Base-by-base conservation (phyloP, 768 basidiomycete species). In the Ephemerocybe angulata region DNA sequence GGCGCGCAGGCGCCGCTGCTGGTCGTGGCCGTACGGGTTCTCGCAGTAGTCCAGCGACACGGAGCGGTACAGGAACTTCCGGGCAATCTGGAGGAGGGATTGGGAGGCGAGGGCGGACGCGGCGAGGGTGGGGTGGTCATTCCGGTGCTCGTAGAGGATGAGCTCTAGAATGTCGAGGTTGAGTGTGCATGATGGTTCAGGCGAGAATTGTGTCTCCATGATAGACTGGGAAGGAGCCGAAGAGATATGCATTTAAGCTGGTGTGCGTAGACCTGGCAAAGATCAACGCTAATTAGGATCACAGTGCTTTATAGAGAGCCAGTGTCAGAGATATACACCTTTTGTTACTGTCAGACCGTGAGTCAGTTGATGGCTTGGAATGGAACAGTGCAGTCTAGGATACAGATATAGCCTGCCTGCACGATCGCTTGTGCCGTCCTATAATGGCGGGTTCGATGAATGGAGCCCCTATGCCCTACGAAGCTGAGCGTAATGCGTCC, bases 1-100 rank as follows among this genome's bases (percentile, higher is more conserved):
- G 4, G 12, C 3, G 1, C 54, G 47, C 4, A 55, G 38, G 3
- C 29, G 29, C 5, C 54, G 35, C 28, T 55, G 54, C 24, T 50
- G 47, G 2, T 55, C 54, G 22, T 50, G 40, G 6, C 37, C 54
- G 27, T 55, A 55, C 17, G 54, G 54, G 48, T 55, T 55, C 25
- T 55, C 54, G 54, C 37, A 55, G 19, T 49, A 43, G 21, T 55
- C 54, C 3, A 55, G 48, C 15, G 54, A 55, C 13, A 55, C 33
- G 28, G 54, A 55, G 3, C 54, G 54, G 21, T 55, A 55, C 3
- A 55, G 27, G n/a, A 50, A 21, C 40, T 55, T 55, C 15, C 54
- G 19, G 17, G 54, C 24, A 28, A 55, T 35, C 1, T 42, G 47
- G 13, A 55, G 48, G 12, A 55, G 10, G 15, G 48, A 27, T 8